Conservation (phyloP, 2,329 filamentous ascomycete genomes). For the Thyridium curvatum region DNA sequence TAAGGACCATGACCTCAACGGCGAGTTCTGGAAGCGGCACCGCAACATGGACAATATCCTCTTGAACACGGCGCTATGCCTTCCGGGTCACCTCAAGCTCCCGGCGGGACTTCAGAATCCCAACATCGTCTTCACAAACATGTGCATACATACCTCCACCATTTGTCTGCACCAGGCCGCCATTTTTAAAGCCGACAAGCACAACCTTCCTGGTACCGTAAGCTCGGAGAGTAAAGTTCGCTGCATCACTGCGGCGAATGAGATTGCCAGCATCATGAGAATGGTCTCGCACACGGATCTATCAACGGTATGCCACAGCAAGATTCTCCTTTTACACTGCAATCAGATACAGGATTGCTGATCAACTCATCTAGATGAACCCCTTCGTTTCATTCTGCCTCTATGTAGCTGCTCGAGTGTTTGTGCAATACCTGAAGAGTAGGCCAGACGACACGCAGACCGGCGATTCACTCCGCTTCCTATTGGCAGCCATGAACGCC, state of each 20-base stretch:
- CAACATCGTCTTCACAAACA: conserved; percentile 89
- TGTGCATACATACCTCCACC: conserved; percentile 93
- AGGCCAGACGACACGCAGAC: conserved; percentile 78
- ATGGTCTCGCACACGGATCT: conserved; percentile 90
- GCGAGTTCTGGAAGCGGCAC: conserved; percentile 94
- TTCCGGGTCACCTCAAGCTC: conserved; percentile 76
- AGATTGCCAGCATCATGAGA: conserved; percentile 92
- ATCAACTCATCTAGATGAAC: conserved; percentile 61
- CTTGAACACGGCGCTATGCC: conserved; percentile 74
- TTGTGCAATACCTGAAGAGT: conserved; percentile 94
- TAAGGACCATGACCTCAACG: conserved; percentile 79
- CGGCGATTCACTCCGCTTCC: conserved; percentile 78
- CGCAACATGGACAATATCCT: conserved; percentile 84
- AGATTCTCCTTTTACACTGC: neutral
- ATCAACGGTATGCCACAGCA: conserved; percentile 54
- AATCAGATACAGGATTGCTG: conserved; percentile 8
- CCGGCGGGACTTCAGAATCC: conserved; percentile 69
- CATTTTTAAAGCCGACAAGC: conserved; percentile 94
- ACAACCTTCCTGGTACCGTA: conserved; percentile 69
- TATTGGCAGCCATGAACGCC: conserved; percentile 84
- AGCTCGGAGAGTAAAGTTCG: conserved; percentile 86
- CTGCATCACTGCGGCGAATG: conserved; percentile 87
- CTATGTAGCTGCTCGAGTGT: conserved; percentile 91
- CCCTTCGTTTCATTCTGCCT: conserved; percentile 93
- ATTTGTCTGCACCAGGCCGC: conserved; percentile 98